A percentile compares a stretch with the other conserved stretches of the same genome.
Evolutionary conservation across 129 eudicot species (phyloP).

Genomic region (Apium graveolens): DNA sequence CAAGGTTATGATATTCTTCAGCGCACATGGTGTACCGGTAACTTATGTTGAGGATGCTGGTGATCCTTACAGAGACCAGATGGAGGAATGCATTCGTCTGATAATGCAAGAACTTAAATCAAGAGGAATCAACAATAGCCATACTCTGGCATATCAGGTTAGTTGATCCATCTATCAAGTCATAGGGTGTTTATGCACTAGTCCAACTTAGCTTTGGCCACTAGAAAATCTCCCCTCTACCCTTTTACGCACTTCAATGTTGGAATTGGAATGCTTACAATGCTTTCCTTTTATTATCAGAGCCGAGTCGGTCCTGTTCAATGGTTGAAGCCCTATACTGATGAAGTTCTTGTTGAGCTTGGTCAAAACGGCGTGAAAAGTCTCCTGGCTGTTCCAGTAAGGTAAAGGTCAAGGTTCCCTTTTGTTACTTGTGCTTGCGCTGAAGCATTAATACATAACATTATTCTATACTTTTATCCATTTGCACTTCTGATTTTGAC

Average conservation of each 20-base stretch:
- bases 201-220: not conserved
- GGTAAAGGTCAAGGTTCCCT: slow-evolving; percentile 33
- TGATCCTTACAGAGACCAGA: slow-evolving; percentile 95
- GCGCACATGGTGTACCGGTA: slow-evolving; percentile 96
- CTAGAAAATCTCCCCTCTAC: not conserved
- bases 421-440: not conserved
- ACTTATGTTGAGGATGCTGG: slow-evolving; percentile 87
- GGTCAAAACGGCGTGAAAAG: slow-evolving; percentile 79
- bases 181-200: not conserved
- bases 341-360: slow-evolving; percentile 91
- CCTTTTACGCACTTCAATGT: not conserved
- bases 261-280: not conserved
- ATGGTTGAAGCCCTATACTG: slow-evolving; percentile 99
- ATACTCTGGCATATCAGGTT: slow-evolving; percentile 90
- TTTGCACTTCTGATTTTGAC: not conserved
- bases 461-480: not conserved
- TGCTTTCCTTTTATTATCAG: slow-evolving; percentile 24
- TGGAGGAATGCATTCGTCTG: slow-evolving; percentile 80
- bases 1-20: slow-evolving; percentile 91
- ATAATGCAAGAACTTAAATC: slow-evolving; percentile 81
- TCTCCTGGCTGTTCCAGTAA: slow-evolving; percentile 88
- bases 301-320: slow-evolving; percentile 97
- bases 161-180: slow-evolving; percentile 1
- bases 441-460: not conserved
- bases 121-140: slow-evolving; percentile 63